Conservation (phyloP, 1,139 yeast genomes). For the Candida dubliniensis region DNA sequence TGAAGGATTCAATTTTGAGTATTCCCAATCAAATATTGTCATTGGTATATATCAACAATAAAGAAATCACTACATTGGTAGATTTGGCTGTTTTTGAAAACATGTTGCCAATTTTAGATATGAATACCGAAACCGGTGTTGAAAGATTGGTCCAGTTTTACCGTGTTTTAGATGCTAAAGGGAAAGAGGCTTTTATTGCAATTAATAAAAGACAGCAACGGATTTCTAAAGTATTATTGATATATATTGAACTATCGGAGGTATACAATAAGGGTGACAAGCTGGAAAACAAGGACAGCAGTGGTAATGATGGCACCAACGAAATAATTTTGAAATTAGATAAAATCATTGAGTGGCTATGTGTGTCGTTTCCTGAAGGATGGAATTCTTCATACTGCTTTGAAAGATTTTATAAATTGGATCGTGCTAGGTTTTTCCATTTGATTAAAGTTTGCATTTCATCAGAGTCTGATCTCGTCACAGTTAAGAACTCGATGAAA, state of each 20-base stretch:
- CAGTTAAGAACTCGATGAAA: slow-evolving; percentile 59
- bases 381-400: slow-evolving; percentile 49
- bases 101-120: slow-evolving; percentile 55
- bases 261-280: slow-evolving; percentile 30
- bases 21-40: slow-evolving; percentile 71
- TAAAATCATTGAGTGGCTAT: slow-evolving; percentile 65
- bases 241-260: slow-evolving; percentile 36
- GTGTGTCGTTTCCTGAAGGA: slow-evolving; percentile 56
- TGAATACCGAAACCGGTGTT: slow-evolving; percentile 48
- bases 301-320: slow-evolving; percentile 20
- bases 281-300: slow-evolving; percentile 38
- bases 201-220: slow-evolving; percentile 69
- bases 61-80: slow-evolving; percentile 63
- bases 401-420: slow-evolving; percentile 50
- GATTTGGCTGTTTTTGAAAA: slow-evolving; percentile 63
- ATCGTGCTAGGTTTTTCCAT: slow-evolving; percentile 58
- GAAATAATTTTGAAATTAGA: slow-evolving; percentile 40
- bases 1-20: slow-evolving; percentile 39
- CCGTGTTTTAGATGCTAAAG: slow-evolving; percentile 52
- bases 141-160: slow-evolving; percentile 53
- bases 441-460: slow-evolving; percentile 56
- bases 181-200: slow-evolving; percentile 66
- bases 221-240: slow-evolving; percentile 41
- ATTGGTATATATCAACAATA: slow-evolving; percentile 74
- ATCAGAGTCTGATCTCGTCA: slow-evolving; percentile 58